Base-by-base conservation (phyloP, 352 stramenopile genomes). In the Thalassiosira gravida region DNA sequence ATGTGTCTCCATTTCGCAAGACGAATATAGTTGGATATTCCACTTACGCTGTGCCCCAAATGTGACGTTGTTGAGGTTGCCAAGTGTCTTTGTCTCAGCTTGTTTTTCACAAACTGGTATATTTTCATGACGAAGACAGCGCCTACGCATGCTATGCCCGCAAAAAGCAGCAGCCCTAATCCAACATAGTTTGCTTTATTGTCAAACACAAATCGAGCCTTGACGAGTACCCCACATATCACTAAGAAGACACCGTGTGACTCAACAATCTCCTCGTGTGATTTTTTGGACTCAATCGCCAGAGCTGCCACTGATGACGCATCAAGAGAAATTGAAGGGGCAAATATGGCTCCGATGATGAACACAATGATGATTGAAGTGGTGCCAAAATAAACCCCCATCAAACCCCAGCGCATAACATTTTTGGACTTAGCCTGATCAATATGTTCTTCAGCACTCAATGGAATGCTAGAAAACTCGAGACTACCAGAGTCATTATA, bases 1-100 rank as follows among this genome's bases (percentile, higher is more conserved):
- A 87, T 74, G 55, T 83, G 69, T 18, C 74, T 67, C 53, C 67
- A 87, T 52, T 67, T 74, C 32, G 70, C 39, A n/a, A 85, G 49
- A 18, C 65, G 69, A 46, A 83, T 59, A 59, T 79, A 83, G 6
- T 29, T 1, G 13, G 32, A 18, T 39, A 83, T 58, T 1, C 67
- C 62, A 18, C 61, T 72, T 29, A 55, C 61, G 46, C 61, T n/a
- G 20, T 77, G 68, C 30, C 66, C 67, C 56, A 68, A 78, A 13
- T 58, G 35, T 39, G 76, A 64, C 16, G 18, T 22, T 29, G 52
- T 29, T 44, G 64, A 20, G 13, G 8, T 22, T 20, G 47, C 25
- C 24, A 9, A 9, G 22, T 35, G 13, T 42, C 69, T 32, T 30
- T 74, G 29, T 32, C 59, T 35, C 30, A 82, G 25, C 24, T 66